Evolutionary conservation across 176 grass and related monocot genomes (phyloP).

Genomic region (Tillandsia leiboldiana): DNA sequence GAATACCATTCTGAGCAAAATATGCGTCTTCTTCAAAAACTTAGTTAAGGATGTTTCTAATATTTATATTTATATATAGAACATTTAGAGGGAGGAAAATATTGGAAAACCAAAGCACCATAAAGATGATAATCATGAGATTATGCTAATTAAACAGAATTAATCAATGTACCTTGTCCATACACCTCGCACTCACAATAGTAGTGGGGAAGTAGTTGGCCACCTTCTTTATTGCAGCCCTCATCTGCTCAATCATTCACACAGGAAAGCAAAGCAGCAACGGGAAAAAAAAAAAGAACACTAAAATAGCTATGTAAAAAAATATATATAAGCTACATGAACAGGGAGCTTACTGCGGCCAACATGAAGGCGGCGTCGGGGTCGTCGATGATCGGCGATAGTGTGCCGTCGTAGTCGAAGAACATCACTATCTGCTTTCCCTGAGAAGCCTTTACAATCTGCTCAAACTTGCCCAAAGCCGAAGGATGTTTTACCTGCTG

Average conservation of each 20-base stretch:
- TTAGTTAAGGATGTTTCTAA: no score
- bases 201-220: slow-evolving; percentile 75
- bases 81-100: background rate
- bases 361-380: slow-evolving; percentile 24
- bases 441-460: background rate
- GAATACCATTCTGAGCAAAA: no score
- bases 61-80: no score
- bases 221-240: slow-evolving; percentile 66
- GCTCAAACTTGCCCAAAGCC: slow-evolving; percentile 13
- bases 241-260: slow-evolving; percentile 35
- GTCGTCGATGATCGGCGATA: slow-evolving; percentile 21
- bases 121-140: background rate
- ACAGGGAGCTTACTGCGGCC: background rate
- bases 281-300: background rate
- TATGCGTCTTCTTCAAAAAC: no score
- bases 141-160: background rate
- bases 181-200: slow-evolving; percentile 79
- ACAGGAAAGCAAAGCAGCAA: no score
- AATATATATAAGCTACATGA: background rate
- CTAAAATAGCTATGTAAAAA: background rate
- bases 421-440: slow-evolving; percentile 22
- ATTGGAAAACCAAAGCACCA: background rate
- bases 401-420: slow-evolving; percentile 22
- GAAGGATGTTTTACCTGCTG: slow-evolving; percentile 15
- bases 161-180: slow-evolving; percentile 49